Percentiles rank a stretch among this genome's conserved stretches.
phyloP scores from a whole-genome alignment of 2,329 filamentous ascomycete genomes.

The Blastomyces silverae region DNA sequence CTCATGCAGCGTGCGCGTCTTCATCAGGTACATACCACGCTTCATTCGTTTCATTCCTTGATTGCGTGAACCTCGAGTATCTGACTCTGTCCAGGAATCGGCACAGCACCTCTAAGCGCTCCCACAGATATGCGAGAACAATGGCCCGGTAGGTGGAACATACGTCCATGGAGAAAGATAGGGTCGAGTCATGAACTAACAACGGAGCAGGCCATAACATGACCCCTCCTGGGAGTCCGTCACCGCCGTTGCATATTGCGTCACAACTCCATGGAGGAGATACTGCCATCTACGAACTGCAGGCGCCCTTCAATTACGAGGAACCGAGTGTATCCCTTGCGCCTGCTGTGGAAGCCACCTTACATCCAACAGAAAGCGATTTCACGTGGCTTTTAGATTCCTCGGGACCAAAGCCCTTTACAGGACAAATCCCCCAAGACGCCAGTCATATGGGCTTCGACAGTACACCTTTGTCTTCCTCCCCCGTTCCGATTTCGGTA shows the following conservation, averaged over 20 bases:
- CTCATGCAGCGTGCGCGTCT: background rate
- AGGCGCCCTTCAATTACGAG: background rate
- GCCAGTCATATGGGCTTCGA: background rate
- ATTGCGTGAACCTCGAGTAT: background rate
- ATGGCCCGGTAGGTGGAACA: constrained; percentile 4
- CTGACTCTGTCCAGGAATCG: background rate
- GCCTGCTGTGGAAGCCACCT: background rate
- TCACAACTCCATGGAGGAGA: background rate
- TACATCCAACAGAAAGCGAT: background rate
- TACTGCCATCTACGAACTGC: background rate
- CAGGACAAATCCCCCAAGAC: background rate
- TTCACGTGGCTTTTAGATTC: background rate
- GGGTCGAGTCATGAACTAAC: background rate
- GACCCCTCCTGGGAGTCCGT: background rate
- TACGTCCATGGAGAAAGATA: background rate
- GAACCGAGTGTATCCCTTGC: background rate
- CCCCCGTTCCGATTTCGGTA: background rate
- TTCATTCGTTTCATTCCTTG: background rate
- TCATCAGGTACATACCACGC: background rate
- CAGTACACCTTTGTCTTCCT: background rate
- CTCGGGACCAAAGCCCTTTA: background rate
- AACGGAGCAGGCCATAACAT: background rate
- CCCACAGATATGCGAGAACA: background rate
- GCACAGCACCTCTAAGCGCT: background rate
- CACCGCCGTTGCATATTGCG: background rate